Percentiles rank a stretch among this genome's conserved stretches.
These are phyloP conservation scores for Paxillus rubicundulus DNA, from an alignment of 768 basidiomycete genomes.

Conservation along the genomic window DNA sequence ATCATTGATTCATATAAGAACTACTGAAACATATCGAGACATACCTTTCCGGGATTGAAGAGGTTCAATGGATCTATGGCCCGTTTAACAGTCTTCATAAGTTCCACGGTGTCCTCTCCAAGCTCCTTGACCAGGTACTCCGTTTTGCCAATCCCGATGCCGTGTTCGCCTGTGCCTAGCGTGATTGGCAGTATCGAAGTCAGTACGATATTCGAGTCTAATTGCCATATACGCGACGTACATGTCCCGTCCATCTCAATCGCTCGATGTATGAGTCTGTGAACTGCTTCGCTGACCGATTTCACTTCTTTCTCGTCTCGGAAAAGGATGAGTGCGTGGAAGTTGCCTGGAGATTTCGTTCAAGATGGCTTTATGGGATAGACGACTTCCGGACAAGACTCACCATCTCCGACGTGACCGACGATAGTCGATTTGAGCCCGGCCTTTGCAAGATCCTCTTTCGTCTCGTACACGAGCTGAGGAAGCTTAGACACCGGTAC, in stretches of 20 bases:
- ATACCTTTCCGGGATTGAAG: constrained; percentile 81
- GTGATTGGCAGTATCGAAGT: neutral
- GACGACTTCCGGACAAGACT: constrained; percentile 31
- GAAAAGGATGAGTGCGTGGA: constrained; percentile 54
- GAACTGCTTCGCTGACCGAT: constrained; percentile 56
- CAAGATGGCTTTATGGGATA: neutral
- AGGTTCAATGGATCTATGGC: constrained; percentile 78
- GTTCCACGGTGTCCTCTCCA: constrained; percentile 73
- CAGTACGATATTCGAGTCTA: neutral
- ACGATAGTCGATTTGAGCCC: constrained; percentile 69
- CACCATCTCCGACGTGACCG: constrained; percentile 79
- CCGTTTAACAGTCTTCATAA: constrained; percentile 85
- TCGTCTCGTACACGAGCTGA: constrained; percentile 72
- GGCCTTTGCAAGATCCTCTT: constrained; percentile 64
- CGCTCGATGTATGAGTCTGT: constrained; percentile 70
- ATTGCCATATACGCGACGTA: constrained; percentile 30
- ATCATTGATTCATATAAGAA: neutral
- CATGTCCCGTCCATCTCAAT: constrained; percentile 76
- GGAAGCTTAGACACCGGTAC: constrained; percentile 71
- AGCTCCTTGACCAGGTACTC: constrained; percentile 83
- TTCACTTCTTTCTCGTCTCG: constrained; percentile 56
- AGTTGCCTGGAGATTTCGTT: constrained; percentile 37
- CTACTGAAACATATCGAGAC: neutral
- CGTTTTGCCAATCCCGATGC: constrained; percentile 84
- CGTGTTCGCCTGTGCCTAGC: constrained; percentile 82